Evolutionary conservation across 2,329 filamentous ascomycete species (phyloP), one percentile per base, ranked within the genome.

Genomic region (Monilinia fructigena): DNA sequence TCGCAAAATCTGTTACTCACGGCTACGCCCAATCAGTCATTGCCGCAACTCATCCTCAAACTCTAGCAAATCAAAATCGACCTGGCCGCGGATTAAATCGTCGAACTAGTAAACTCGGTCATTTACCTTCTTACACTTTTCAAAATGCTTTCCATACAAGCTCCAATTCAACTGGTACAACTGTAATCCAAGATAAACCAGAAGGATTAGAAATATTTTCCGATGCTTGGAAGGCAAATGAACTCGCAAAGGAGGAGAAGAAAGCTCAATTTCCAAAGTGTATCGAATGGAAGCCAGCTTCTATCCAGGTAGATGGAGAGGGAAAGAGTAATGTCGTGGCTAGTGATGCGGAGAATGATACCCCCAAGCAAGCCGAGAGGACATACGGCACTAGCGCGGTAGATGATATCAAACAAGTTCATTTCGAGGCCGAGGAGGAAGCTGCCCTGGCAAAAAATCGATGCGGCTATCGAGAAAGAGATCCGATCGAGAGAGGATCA

Each of bases 11-110:
- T 76, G 90, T 98, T 79, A 94, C 92, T 79, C 92, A 98, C 86
- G 94, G 94, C 81, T 98, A 97, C 86, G 93, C 93, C 75, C 94
- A 98, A 79, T 97, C 93, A 70, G 90, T 98, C 81, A 93, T 99
- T 81, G 95, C 95, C 76, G 94, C 93, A 75, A 92, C 92, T 71
- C 93, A 97, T 70, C 86, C 85, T 66, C 93, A 89, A 85, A 92
- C 88, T 84, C 88, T 82, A 77, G 92, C 86, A 78, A 86, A 88
- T 75, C 92, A 87, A 78, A 87, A 85, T 78, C 83, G 86, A 73
- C 85, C 85, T 70, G 85, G 84, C 74, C 89, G 87, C 75, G 83
- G 82, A 68, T 83, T 85, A 73, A 84, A 83, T 75, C 84, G 74
- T 59, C 82, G 79, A 66, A 61, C 71, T 42, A 72, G 73, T 70